Evolutionary conservation across 2,329 filamentous ascomycete genomes (phyloP).

Genomic region (Teratosphaeria zuluensis): DNA sequence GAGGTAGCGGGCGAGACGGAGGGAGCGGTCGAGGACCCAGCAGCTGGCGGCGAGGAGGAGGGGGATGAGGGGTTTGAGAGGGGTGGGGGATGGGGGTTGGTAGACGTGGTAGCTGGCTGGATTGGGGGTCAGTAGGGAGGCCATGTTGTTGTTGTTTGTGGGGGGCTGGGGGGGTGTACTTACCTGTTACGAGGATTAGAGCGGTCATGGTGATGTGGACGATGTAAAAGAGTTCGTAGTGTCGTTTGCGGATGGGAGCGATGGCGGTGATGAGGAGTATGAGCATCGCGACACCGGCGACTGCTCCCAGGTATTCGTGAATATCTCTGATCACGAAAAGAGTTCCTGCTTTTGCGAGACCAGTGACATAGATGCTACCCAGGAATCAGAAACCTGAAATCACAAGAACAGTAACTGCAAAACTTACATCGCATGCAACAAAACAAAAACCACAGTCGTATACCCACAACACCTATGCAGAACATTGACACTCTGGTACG

Average conservation of each 20-base stretch:
- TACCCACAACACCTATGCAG: constrained; percentile 18
- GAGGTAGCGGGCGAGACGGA: constrained; percentile 11
- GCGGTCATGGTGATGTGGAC: too few species aligned
- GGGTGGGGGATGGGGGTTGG: constrained; percentile 9
- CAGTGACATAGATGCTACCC: too few species aligned
- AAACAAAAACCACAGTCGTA: constrained; percentile 11
- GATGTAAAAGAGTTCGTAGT: too few species aligned
- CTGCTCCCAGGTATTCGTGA: too few species aligned
- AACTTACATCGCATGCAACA: constrained; percentile 15
- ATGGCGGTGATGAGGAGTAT: too few species aligned
- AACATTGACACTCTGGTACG: constrained; percentile 16
- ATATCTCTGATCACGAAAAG: too few species aligned
- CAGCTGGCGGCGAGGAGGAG: constrained; percentile 9
- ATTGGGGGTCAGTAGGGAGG: not conserved
- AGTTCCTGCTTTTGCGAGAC: too few species aligned
- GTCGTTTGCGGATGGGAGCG: too few species aligned
- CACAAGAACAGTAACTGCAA: not conserved
- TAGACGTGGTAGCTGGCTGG: constrained; percentile 14
- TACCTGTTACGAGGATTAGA: too few species aligned
- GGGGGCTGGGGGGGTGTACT: too few species aligned
- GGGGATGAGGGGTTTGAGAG: too few species aligned
- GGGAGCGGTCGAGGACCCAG: constrained; percentile 11
- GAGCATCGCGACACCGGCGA: too few species aligned
- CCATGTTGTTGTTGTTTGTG: not conserved
- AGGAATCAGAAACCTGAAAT: constrained; percentile 4